Evolutionary conservation across 768 basidiomycete genomes (phyloP), one percentile per base, ranked within the genome.

Genomic region (Hericium rajendrae): DNA sequence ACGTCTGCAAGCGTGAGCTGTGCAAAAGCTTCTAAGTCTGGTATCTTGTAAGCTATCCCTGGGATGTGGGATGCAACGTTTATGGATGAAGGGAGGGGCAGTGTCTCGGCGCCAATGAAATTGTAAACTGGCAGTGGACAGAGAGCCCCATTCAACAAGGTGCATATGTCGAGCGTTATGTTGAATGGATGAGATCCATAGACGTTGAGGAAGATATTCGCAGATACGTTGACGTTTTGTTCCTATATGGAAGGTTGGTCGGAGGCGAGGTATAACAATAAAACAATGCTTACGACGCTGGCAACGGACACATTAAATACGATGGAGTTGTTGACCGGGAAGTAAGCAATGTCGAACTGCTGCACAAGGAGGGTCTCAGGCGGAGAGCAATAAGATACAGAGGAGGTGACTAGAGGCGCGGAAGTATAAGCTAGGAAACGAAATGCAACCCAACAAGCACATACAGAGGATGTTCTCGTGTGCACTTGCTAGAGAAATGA

Each of bases 21-120:
- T 0, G 84, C 93, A 65, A 82, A 93, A 16, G 89, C 93, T 68
- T 97, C 93, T 5, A 97, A 77, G 70, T 99, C 90, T 4, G 95
- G 95, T 39, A 99, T 86, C 43, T 76, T 72, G 69, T 84, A 99
- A 0, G 90, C 92, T 53, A 95, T 89, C 20, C 70, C 69, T 0
- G 94, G 93, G n/a, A 94, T 76, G 57, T 73, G 70, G 39, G 74
- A 70, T 20, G 75, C 65, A 43, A 91, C 73, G 43, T 78, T 76
- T 48, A 86, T 69, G 22, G 81, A 79, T 32, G 76, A 66, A 0
- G 88, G 87, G 0, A 92, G 73, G 3, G 78, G 72, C 54, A 92
- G 71, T 3, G 84, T 78, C 66, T 87, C 85, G 5, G 84, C 78
- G 50, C 92, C 93, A n/a, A 83, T 85, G 66, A 97, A 94, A 65